Evolutionary conservation across 169 alveolate species (phyloP).

Genomic region (Babesia caballi): DNA sequence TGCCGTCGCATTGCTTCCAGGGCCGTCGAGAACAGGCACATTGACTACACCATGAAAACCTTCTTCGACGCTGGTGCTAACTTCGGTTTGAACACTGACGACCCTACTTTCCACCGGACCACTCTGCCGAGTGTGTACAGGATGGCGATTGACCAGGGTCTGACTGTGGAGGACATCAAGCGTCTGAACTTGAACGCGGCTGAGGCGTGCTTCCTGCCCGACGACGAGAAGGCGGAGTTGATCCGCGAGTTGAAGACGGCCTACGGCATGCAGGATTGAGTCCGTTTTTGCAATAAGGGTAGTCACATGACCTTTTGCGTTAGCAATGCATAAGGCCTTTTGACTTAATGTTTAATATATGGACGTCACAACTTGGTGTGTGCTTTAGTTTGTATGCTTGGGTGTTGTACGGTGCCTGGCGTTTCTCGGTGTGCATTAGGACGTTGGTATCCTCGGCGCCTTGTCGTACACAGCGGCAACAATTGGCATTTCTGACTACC

Average conservation of each 20-base stretch:
- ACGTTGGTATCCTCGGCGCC: too few relatives aligned
- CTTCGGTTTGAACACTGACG: conserved; percentile 11
- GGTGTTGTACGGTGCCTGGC: too few relatives aligned
- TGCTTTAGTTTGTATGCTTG: too few relatives aligned
- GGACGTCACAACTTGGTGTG: too few relatives aligned
- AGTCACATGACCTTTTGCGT: too few relatives aligned
- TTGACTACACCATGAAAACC: not conserved
- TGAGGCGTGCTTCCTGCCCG: conserved; percentile 14
- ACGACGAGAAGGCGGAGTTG: conserved; percentile 5
- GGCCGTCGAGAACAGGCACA: not conserved
- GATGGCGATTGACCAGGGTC: not conserved
- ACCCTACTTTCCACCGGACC: not conserved
- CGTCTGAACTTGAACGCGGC: conserved; percentile 15
- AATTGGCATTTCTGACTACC: too few relatives aligned
- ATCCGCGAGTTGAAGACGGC: not conserved
- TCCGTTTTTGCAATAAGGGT: too few relatives aligned
- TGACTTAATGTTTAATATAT: too few relatives aligned
- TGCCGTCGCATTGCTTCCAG: not conserved
- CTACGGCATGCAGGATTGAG: conserved; percentile 30
- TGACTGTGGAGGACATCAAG: conserved; percentile 5
- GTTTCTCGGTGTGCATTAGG: too few relatives aligned
- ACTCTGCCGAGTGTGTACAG: not conserved
- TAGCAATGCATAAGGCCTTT: too few relatives aligned
- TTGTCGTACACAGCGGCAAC: too few relatives aligned
- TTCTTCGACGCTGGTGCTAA: conserved; percentile 16